Conservation (phyloP, 2,329 filamentous ascomycete genomes). For the Boeremia lycopersici region DNA sequence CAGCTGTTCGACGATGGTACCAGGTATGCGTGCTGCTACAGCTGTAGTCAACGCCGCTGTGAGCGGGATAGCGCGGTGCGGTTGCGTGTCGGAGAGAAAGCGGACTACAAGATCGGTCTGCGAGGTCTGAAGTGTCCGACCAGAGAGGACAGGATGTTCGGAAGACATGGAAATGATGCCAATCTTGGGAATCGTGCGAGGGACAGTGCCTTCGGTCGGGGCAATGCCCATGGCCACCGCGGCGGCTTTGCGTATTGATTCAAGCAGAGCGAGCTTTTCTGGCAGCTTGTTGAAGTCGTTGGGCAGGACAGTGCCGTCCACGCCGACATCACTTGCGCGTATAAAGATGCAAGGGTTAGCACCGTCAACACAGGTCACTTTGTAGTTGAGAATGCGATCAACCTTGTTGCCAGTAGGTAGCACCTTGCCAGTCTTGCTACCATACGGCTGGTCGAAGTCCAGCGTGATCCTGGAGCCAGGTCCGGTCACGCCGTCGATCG, state of each 20-base stretch:
- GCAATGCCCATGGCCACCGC: conserved; percentile 67
- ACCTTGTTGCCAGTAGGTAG: conserved; percentile 64
- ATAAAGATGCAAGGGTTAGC: conserved; percentile 70
- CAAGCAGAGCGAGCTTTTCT: conserved; percentile 57
- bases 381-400: conserved; percentile 58
- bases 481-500: conserved; percentile 69
- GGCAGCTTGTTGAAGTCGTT: conserved; percentile 60
- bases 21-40: conserved; percentile 46
- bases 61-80: conserved; percentile 52
- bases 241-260: conserved; percentile 63
- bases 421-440: conserved; percentile 66
- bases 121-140: conserved; percentile 40
- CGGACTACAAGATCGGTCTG: conserved; percentile 50
- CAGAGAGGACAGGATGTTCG: conserved; percentile 49
- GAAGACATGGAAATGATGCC: conserved; percentile 57
- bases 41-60: conserved; percentile 53
- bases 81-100: conserved; percentile 53
- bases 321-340: conserved; percentile 58
- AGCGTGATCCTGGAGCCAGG: conserved; percentile 63
- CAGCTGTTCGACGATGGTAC: conserved; percentile 44
- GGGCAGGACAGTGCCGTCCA: conserved; percentile 60
- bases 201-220: conserved; percentile 50
- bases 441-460: conserved; percentile 67
- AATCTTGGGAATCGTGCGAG: conserved; percentile 68
- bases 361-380: conserved; percentile 66